phyloP scores from a whole-genome alignment of 768 basidiomycete genomes.

The Naganishia randhawae region DNA sequence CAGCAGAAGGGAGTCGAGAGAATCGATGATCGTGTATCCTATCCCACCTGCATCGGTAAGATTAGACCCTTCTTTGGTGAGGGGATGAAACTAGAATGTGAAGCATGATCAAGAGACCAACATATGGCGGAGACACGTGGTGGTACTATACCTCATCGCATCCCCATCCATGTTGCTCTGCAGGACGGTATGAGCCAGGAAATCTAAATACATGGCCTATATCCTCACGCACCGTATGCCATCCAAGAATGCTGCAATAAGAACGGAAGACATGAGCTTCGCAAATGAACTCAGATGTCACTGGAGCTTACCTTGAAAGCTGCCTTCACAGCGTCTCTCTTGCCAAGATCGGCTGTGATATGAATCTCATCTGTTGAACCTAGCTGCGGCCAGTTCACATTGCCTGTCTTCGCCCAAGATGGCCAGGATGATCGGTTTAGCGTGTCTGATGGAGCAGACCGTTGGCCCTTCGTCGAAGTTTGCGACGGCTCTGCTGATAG shows the following conservation, averaged over 20 bases:
- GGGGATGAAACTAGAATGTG: conserved; percentile 68
- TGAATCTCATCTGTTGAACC: conserved; percentile 13
- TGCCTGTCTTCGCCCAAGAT: neutral
- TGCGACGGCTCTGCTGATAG: neutral
- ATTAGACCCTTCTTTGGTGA: conserved; percentile 70
- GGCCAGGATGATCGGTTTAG: neutral
- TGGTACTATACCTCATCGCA: conserved; percentile 59
- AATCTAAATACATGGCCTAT: conserved; percentile 6
- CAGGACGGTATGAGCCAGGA: conserved; percentile 31
- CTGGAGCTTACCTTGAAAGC: conserved; percentile 67
- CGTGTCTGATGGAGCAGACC: neutral
- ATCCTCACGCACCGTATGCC: conserved; percentile 66
- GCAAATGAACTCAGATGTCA: neutral
- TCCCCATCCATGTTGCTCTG: conserved; percentile 86
- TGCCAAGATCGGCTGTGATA: conserved; percentile 59
- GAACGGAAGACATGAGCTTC: neutral
- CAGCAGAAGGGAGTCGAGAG: conserved; percentile 78
- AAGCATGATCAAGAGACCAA: neutral
- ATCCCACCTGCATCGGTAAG: conserved; percentile 70
- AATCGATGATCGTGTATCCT: conserved; percentile 83
- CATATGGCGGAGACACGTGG: neutral
- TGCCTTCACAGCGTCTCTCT: conserved; percentile 66
- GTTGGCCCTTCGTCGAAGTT: neutral
- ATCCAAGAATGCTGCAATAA: conserved; percentile 69
- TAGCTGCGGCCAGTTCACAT: conserved; percentile 5